Base-by-base conservation (phyloP, 768 basidiomycete genomes). In the Tulasnella sp. region DNA sequence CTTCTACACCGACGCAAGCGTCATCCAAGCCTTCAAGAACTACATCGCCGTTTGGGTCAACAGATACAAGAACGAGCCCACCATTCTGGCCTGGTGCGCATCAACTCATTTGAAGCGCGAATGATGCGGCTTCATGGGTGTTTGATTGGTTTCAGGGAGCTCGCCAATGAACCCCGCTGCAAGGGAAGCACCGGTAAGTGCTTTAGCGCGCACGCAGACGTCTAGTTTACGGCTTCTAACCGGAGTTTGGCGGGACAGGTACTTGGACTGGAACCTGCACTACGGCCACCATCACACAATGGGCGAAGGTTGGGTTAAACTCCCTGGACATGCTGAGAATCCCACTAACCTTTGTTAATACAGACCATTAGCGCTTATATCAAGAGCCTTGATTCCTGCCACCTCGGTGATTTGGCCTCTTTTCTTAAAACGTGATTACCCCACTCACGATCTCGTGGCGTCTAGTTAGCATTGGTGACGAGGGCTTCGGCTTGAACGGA, bases 321-420 rank as follows among this genome's bases (percentile, higher is more conserved):
- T 52, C 5, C 48, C 12, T 24, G 21, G 10, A 52, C n/a, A 52
- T 21, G 18, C 4, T 4, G 2, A 24, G 48, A 10, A 52, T 21
- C 4, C 4, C 24, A 4, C 48, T 24, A 3, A 52, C 21, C 4
- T 24, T 24, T 24, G 48, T 52, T 24, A 19, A 3, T 52, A 6
- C 48, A 85, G 74, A 86, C 86, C 34, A 89, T 91, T 44, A 90
- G 90, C 2, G 88, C 89, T 2, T 91, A 87, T 84, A 90, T 92
- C 86, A 91, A 91, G 82, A 88, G 89, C 21, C 87, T 92, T 80
- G 91, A 92, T 83, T 80, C 84, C n/a, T 91, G 91, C 84, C 91
- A 92, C 81, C 87, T 92, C 40, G 90, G 78, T 79, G 39, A 9
- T 21, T 34, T 24, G 1, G 6, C 6, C 18, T 40, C 19, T 2